A percentile compares a stretch with the other conserved stretches of the same genome.
Conservation (phyloP, 139 green algal genomes). For the Pycnococcus provasolii region DNA sequence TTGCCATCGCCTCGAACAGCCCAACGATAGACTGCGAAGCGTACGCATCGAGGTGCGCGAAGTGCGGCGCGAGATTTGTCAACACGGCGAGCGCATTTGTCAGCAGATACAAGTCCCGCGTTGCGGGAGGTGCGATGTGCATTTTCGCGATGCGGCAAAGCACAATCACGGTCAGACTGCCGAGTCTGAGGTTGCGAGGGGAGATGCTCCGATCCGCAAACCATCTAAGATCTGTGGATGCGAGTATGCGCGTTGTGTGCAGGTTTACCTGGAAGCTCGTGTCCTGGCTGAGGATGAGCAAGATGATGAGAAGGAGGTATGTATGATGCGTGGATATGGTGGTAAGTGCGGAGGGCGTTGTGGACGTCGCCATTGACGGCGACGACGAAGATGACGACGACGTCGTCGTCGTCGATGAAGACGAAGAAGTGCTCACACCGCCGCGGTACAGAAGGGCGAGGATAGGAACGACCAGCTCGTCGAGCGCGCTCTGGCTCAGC, state of each 20-base stretch:
- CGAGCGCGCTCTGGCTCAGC: slow-evolving; percentile 50
- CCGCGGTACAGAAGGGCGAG: too few species aligned
- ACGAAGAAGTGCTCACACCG: too few species aligned
- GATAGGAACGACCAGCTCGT: slow-evolving; percentile 29
- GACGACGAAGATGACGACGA: too few species aligned
- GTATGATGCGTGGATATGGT: slow-evolving; percentile 28
- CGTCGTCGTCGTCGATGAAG: too few species aligned
- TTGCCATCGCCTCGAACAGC: slow-evolving; percentile 37
- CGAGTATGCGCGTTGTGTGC: slow-evolving; percentile 39
- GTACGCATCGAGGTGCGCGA: slow-evolving; percentile 49
- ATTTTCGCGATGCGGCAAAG: not conserved
- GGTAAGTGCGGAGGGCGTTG: slow-evolving; percentile 5
- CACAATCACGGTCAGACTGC: not conserved
- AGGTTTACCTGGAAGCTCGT: slow-evolving; percentile 57
- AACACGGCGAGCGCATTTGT: slow-evolving; percentile 80
- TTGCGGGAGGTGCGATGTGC: not conserved
- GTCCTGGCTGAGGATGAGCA: slow-evolving; percentile 78
- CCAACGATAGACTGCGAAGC: slow-evolving; percentile 62
- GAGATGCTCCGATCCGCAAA: not conserved
- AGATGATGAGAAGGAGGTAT: slow-evolving; percentile 71
- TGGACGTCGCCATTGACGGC: too few species aligned
- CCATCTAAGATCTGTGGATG: not conserved
- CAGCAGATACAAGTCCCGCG: slow-evolving; percentile 65
- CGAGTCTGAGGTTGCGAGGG: not conserved
- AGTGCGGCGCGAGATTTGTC: slow-evolving; percentile 69